Conservation (phyloP, 768 basidiomycete species). For the Lactarius tabidus region DNA sequence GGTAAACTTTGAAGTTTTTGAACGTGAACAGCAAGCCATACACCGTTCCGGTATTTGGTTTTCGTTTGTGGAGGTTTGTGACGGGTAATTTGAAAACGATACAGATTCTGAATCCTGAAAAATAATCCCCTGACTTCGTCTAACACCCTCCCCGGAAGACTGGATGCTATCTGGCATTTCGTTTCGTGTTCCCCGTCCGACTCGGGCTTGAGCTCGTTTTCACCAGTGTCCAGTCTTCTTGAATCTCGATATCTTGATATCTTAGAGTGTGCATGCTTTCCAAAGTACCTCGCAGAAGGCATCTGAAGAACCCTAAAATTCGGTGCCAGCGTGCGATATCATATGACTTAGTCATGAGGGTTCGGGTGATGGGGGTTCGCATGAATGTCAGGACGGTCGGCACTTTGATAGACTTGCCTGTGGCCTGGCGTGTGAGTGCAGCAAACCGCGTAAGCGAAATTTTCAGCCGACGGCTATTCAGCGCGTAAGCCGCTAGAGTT, state of each 20-base stretch:
- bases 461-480: neutral
- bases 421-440: neutral
- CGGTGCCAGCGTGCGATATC: too few species aligned
- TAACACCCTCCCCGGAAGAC: neutral
- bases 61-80: neutral
- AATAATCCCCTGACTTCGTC: neutral
- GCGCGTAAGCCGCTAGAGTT: too few species aligned
- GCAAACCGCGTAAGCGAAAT: neutral
- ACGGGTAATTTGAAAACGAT: neutral
- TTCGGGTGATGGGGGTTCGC: neutral
- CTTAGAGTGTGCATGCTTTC: too few species aligned
- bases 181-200: neutral
- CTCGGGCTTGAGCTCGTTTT: neutral
- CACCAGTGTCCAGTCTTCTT: neutral
- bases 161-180: neutral
- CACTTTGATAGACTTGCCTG: neutral
- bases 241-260: neutral
- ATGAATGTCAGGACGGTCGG: neutral
- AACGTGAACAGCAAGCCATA: too few species aligned
- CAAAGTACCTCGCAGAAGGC: neutral
- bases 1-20: too few species aligned
- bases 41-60: neutral
- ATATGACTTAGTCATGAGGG: neutral
- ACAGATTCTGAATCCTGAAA: neutral
- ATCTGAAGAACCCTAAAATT: neutral